Conservation (phyloP, 768 basidiomycete genomes). For the Boletus reticulatus region DNA sequence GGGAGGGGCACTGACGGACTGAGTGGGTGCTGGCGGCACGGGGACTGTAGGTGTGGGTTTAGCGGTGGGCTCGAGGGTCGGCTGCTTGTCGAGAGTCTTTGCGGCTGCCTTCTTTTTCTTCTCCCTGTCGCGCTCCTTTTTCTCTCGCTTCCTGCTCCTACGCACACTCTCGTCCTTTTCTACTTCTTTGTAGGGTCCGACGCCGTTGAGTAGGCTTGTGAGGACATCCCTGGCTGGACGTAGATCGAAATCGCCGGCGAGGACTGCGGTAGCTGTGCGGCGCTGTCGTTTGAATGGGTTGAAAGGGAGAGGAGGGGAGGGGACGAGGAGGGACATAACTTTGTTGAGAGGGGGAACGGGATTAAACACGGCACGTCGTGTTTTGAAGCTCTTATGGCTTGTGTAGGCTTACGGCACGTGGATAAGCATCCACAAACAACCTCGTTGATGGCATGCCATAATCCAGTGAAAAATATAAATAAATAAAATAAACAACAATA, state of each 20-base stretch:
- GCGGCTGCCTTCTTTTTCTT: slow-evolving; percentile 41
- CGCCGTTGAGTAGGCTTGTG: slow-evolving; percentile 76
- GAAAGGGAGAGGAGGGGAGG: slow-evolving; percentile 11
- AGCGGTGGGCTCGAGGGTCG: slow-evolving; percentile 14
- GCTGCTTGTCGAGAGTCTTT: slow-evolving; percentile 35
- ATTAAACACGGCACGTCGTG: slow-evolving; percentile 30
- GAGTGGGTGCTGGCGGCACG: slow-evolving; percentile 11
- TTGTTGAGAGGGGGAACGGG: slow-evolving; percentile 3
- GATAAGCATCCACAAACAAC: slow-evolving; percentile 37
- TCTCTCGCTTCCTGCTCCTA: slow-evolving; percentile 51
- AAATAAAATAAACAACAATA: no score
- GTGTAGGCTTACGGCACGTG: slow-evolving; percentile 35
- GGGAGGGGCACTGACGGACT: slow-evolving; percentile 29
- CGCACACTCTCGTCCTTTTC: slow-evolving; percentile 60
- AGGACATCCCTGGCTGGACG: slow-evolving; percentile 70
- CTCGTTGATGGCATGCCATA: slow-evolving; percentile 31
- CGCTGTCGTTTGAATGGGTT: slow-evolving; percentile 37
- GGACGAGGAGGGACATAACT: slow-evolving; percentile 24
- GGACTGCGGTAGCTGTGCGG: slow-evolving; percentile 72
- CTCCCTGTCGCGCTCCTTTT: slow-evolving; percentile 48
- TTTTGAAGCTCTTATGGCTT: slow-evolving; percentile 34
- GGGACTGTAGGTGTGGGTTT: slow-evolving; percentile 19
- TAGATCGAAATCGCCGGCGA: slow-evolving; percentile 73
- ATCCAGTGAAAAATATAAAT: no score
- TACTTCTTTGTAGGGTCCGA: slow-evolving; percentile 59